Evolutionary conservation across 352 stramenopile genomes (phyloP), one percentile per base, ranked within the genome.

Genomic region (Pythium utonaiense): DNA sequence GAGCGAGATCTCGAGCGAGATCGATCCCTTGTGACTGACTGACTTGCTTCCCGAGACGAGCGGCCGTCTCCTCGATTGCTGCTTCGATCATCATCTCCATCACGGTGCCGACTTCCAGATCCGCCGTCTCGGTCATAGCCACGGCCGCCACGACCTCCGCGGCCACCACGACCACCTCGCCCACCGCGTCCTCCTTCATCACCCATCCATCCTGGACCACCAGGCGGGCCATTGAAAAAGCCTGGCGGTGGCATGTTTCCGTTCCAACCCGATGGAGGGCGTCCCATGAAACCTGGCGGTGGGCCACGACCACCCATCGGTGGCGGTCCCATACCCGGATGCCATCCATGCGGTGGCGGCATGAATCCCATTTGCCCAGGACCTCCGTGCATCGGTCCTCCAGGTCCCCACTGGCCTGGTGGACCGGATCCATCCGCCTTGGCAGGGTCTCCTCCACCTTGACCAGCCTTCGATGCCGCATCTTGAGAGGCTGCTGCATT

Each of bases 251-350:
- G 66, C 19, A 47, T 22, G 40, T 24, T 70, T 67, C 75, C 77
- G 69, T 71, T 66, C 73, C 75, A 87, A 13, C 73, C 74, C 7
- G 70, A 74, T 14, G 78, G 71, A 22, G 63, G 63, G 50, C 56
- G 63, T 2, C 54, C 51, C 17, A 70, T 70, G 48, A 75, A 79
- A 13, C 65, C 68, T 38, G 58, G 54, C n/a, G 56, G 57, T 9
- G 57, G 57, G n/a, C 40, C 40, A 27, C 64, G 52, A 9, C 65
- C 60, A 7, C 63, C 63, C 28, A 60, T 58, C 6, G 62, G 63
- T 10, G 69, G 77, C 6, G 83, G 83, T 1, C 78, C 80, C 80
- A 90, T 90, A 27, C 79, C 73, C 54, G 80, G 80, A 31, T 90
- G 80, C 80, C 83, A 90, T 0, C 80, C 83, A 6, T 70, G 70